Evolutionary conservation across 371 early-diverging fungal species (phyloP).

Genomic region (Neoconidiobolus thromboides): DNA sequence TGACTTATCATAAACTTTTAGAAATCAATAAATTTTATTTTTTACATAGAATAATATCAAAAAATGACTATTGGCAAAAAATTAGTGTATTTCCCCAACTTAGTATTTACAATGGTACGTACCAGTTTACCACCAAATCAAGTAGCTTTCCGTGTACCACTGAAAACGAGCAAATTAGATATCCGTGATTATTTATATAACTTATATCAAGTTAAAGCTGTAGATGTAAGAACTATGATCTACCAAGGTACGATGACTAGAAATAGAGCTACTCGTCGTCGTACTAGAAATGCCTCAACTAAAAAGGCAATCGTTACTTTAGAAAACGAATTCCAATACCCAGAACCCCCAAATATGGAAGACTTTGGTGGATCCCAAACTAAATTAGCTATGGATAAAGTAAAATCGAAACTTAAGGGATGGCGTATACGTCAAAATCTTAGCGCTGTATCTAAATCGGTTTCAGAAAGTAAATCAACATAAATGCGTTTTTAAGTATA

Average conservation of each 20-base stretch:
- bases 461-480: too few relatives aligned
- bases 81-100: conserved; percentile 79
- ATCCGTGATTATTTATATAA: conserved; percentile 69
- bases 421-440: conserved; percentile 33
- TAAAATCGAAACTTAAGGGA: conserved; percentile 42
- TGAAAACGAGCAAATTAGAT: conserved; percentile 85
- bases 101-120: conserved; percentile 68
- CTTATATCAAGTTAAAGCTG: conserved; percentile 64
- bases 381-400: conserved; percentile 14
- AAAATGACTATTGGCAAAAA: conserved; percentile 18
- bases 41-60: neutral
- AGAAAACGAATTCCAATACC: conserved; percentile 63
- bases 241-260: conserved; percentile 35
- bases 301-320: conserved; percentile 89
- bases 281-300: conserved; percentile 28
- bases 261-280: conserved; percentile 23
- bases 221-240: conserved; percentile 83
- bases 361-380: conserved; percentile 32
- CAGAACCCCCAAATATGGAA: conserved; percentile 37
- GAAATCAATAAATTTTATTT: too few relatives aligned
- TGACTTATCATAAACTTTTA: too few relatives aligned
- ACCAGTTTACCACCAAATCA: conserved; percentile 68
- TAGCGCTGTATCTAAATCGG: too few relatives aligned
- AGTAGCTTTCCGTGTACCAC: conserved; percentile 83
- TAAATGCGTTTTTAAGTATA: too few relatives aligned